Base-by-base conservation (phyloP, 169 alveolate species). In the Cryptosporidium andersoni region DNA sequence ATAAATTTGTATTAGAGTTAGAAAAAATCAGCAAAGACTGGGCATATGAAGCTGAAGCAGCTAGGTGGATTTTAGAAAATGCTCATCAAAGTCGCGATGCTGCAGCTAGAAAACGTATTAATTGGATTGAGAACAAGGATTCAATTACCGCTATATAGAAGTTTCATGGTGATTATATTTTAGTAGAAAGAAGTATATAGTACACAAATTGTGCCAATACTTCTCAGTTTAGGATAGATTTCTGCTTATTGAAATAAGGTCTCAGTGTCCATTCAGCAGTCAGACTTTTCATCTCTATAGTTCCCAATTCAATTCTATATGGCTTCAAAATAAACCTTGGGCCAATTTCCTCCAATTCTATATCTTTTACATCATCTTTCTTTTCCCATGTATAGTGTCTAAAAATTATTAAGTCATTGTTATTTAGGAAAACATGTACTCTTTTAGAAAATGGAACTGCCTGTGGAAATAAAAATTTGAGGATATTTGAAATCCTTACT, bases 251-350 rank as follows among this genome's bases (percentile, higher is more conserved):
- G 96, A 98, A 95, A 93, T 94, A 97, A 9, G 99, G 99, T 64
- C 99, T 90, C 55, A 95, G 90, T n/a, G 95, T 97, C 99, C 99
- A 97, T 89, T 98, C 99, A 64, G 93, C 95, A 82, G 97, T 96
- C 47, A 97, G 96, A 85, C 97, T 98, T 64, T 94, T 94, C 95
- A 97, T 95, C 80, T 97, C 99, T 34, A 96, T 93, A 11, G 99
- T 95, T 39, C 99, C 99, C 39, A 97, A 93, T 47, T 95, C 97
- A 36, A 98, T 95, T 80, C 97, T 94, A 88, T 95, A 98, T 3
- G 98, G 98, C 82, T 95, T 88, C 89, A 96, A 89, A 56, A 92
- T 95, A 90, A 97, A 97, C 68, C 99, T 90, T 16, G 99, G 99
- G 3, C 99, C 99, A 25, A 95, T 88, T 88, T 97, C 99, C 56